These are phyloP conservation scores for Solanum chmielewskii DNA, from an alignment of 257 asterid species.

Conservation along the genomic window DNA sequence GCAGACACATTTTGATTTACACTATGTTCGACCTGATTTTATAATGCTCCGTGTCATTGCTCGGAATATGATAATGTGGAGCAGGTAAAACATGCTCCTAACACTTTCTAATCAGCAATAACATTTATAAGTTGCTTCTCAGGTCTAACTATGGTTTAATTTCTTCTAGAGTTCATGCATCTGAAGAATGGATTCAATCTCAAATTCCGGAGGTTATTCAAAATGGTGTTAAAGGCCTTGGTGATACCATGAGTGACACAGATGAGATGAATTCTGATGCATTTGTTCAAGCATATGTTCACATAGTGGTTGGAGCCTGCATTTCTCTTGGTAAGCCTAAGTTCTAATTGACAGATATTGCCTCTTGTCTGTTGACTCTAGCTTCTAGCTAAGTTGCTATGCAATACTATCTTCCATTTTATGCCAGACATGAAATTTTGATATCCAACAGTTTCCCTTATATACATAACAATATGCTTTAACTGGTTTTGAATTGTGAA, in stretches of 20 bases:
- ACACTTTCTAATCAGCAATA: neutral
- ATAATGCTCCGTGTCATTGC: slow-evolving; percentile 87
- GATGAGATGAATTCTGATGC: slow-evolving; percentile 74
- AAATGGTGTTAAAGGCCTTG: slow-evolving; percentile 47
- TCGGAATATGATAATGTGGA: slow-evolving; percentile 84
- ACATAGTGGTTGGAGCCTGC: slow-evolving; percentile 83
- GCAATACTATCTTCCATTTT: neutral
- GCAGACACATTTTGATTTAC: slow-evolving; percentile 79
- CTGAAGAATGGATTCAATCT: slow-evolving; percentile 86
- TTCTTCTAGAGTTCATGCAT: slow-evolving; percentile 54
- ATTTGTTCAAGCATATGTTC: slow-evolving; percentile 77
- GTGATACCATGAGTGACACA: slow-evolving; percentile 49
- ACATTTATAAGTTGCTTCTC: neutral
- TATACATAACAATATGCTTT: neutral
- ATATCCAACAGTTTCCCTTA: neutral
- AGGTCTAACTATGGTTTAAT: neutral
- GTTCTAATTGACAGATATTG: neutral
- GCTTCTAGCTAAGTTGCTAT: neutral
- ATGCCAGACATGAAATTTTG: neutral
- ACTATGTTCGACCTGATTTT: slow-evolving; percentile 90
- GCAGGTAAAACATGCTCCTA: slow-evolving; percentile 47
- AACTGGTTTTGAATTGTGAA: neutral
- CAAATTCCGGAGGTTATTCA: slow-evolving; percentile 72
- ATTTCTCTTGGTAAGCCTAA: slow-evolving; percentile 63
- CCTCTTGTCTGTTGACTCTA: neutral